A percentile compares a stretch with the other conserved stretches of the same genome.
Conservation (phyloP, 1,284 basidiomycete genomes). For the Ganoderma boninense region DNA sequence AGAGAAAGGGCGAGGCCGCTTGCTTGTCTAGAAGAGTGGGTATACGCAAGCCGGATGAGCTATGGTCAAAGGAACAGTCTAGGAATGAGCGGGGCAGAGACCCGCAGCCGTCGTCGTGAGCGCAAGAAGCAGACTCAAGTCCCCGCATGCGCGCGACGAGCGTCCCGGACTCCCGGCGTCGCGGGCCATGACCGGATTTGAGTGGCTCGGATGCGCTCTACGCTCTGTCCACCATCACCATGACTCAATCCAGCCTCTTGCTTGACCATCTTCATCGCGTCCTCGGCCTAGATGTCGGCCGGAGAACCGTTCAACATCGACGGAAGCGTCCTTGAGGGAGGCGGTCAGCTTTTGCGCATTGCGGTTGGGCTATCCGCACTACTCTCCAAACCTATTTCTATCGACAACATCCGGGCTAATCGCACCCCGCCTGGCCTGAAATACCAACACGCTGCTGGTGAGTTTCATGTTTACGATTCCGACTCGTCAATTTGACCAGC, state of each 20-base stretch:
- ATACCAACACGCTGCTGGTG: slow-evolving; percentile 74
- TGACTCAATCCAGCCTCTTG: slow-evolving; percentile 5
- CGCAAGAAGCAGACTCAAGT: slow-evolving; percentile 11
- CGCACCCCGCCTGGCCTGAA: slow-evolving; percentile 69
- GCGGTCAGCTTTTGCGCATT: slow-evolving; percentile 77
- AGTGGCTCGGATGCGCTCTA: background rate
- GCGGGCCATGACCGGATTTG: background rate
- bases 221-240: slow-evolving; percentile 1
- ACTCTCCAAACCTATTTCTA: slow-evolving; percentile 60
- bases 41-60: slow-evolving; percentile 26
- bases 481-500: background rate
- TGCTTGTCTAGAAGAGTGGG: slow-evolving; percentile 24
- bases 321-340: slow-evolving; percentile 62
- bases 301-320: slow-evolving; percentile 43
- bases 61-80: slow-evolving; percentile 21
- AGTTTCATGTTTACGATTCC: slow-evolving; percentile 24
- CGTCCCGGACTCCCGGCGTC: slow-evolving; percentile 9
- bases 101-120: slow-evolving; percentile 22
- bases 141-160: slow-evolving; percentile 9
- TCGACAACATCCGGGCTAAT: slow-evolving; percentile 65
- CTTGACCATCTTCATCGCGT: background rate
- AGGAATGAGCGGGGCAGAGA: slow-evolving; percentile 6
- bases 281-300: slow-evolving; percentile 14
- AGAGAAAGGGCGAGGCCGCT: background rate
- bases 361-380: slow-evolving; percentile 68